Conservation (phyloP, 2,329 filamentous ascomycete genomes). For the Periglandula ipomoeae region DNA sequence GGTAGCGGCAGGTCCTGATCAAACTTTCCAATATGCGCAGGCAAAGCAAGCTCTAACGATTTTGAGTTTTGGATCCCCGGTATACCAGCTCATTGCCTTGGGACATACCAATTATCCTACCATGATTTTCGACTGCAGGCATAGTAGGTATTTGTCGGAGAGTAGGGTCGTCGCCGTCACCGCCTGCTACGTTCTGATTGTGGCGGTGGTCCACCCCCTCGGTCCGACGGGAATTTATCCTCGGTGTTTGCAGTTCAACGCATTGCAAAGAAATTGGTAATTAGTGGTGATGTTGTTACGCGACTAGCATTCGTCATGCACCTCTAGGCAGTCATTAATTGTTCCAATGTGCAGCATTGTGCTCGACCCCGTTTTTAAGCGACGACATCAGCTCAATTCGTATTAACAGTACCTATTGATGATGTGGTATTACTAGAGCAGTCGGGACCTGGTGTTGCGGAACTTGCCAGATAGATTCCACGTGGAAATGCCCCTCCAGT, state of each 20-base stretch:
- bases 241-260: neutral
- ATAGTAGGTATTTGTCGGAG: neutral
- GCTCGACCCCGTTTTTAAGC: no score
- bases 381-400: no score
- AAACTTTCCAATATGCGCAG: no score
- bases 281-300: no score
- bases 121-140: neutral
- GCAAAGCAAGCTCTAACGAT: neutral
- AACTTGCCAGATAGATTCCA: neutral
- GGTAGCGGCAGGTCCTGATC: no score
- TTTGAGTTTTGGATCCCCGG: neutral
- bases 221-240: neutral
- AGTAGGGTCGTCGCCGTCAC: slow-evolving; percentile 3
- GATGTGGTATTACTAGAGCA: neutral
- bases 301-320: no score
- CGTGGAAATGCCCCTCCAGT: neutral
- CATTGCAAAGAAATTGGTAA: no score
- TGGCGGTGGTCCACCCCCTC: neutral
- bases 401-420: no score
- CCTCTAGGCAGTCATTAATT: no score
- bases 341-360: no score
- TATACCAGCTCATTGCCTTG: no score
- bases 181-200: neutral
- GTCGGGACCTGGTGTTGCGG: neutral
- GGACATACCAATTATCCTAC: neutral